Conservation (phyloP, 768 basidiomycete species). For the Russula virescens region DNA sequence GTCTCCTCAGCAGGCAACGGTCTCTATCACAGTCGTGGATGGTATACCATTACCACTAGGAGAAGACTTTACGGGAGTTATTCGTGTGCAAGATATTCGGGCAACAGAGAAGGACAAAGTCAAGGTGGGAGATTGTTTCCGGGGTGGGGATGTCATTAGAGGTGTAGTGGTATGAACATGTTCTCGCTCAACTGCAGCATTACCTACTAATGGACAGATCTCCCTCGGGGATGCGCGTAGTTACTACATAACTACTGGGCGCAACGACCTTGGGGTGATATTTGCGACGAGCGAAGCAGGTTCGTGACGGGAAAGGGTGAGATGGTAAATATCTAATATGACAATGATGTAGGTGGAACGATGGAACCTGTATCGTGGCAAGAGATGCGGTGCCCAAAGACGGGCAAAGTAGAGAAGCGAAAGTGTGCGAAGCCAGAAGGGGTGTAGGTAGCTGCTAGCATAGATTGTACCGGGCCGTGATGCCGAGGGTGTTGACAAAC, state of each 20-base stretch:
- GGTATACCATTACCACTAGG: conserved; percentile 74
- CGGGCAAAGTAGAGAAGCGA: conserved; percentile 70
- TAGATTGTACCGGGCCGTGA: neutral
- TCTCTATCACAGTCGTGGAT: conserved; percentile 85
- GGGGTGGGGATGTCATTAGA: conserved; percentile 86
- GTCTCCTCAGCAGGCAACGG: conserved; percentile 74
- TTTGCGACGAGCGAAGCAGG: conserved; percentile 87
- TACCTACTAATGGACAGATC: conserved; percentile 45
- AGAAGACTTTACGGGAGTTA: conserved; percentile 86
- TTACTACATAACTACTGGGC: conserved; percentile 87
- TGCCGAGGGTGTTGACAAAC: neutral
- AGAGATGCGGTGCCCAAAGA: conserved; percentile 84
- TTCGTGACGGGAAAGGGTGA: conserved; percentile 30
- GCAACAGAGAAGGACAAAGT: conserved; percentile 88
- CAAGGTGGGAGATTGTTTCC: conserved; percentile 86
- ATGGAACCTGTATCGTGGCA: conserved; percentile 88
- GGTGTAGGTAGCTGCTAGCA: conserved; percentile 32
- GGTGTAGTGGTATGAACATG: conserved; percentile 68
- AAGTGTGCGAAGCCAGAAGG: conserved; percentile 85
- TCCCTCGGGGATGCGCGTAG: conserved; percentile 88
- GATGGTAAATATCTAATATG: neutral
- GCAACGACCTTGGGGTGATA: conserved; percentile 87
- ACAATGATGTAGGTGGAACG: conserved; percentile 49
- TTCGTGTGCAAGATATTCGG: conserved; percentile 82
- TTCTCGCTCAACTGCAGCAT: neutral